Percentiles rank a stretch among this genome's conserved stretches.
phyloP scores from a whole-genome alignment of 257 asterid genomes.

The Ilex aquifolium region DNA sequence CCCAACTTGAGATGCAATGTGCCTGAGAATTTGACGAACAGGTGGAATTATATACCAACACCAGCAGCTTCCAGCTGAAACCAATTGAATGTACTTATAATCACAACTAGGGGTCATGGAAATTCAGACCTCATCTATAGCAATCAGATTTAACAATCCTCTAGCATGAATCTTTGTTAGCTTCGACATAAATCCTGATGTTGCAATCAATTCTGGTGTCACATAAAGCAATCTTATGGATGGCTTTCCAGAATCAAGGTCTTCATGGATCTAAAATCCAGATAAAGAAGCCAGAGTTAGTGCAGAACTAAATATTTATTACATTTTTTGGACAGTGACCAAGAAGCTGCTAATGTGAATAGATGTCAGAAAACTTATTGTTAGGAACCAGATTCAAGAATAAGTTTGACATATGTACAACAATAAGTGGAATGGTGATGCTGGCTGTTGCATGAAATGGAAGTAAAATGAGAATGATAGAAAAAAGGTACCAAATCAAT shows the following conservation, averaged over 20 bases:
- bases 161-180: constrained; percentile 66
- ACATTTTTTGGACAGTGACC: too few species aligned
- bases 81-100: neutral
- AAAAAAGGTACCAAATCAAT: too few species aligned
- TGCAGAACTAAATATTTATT: too few species aligned
- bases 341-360: neutral
- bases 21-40: constrained; percentile 48
- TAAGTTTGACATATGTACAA: neutral
- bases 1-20: constrained; percentile 97
- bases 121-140: constrained; percentile 77
- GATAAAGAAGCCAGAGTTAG: neutral
- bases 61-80: constrained; percentile 20
- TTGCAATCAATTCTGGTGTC: constrained; percentile 88
- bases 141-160: constrained; percentile 79
- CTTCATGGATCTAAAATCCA: constrained; percentile 60
- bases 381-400: neutral
- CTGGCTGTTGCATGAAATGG: neutral
- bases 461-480: too few species aligned
- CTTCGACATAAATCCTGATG: constrained; percentile 78
- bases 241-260: constrained; percentile 87
- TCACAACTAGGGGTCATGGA: constrained; percentile 3
- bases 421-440: neutral
- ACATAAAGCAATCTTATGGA: constrained; percentile 79
- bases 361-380: neutral
- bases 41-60: constrained; percentile 2